Evolutionary conservation across 2,329 filamentous ascomycete species (phyloP).

Genomic region (Nemania bipapillata): DNA sequence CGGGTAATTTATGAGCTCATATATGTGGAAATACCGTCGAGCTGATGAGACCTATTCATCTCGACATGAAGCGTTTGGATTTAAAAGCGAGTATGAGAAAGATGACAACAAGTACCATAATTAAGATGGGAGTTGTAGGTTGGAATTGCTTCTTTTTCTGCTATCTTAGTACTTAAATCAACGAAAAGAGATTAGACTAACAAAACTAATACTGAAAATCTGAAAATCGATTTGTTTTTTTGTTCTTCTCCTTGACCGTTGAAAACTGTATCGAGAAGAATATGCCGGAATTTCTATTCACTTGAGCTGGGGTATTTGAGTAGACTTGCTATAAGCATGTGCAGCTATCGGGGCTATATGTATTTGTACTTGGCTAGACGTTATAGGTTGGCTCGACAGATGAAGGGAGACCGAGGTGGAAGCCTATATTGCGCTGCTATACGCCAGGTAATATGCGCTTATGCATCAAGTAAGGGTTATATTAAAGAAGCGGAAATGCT

Average conservation of each 20-base stretch:
- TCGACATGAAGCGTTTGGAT: constrained; percentile 11
- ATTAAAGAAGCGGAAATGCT: too few relatives aligned
- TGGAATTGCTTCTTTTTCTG: constrained; percentile 4
- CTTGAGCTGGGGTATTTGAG: too few relatives aligned
- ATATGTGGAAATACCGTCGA: neutral
- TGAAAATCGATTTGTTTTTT: neutral
- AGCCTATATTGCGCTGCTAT: too few relatives aligned
- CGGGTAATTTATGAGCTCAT: constrained; percentile 3
- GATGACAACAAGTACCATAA: neutral
- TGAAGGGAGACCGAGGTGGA: too few relatives aligned
- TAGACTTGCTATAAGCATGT: too few relatives aligned
- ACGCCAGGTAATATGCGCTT: too few relatives aligned
- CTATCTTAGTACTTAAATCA: neutral
- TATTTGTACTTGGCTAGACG: too few relatives aligned
- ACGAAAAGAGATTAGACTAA: constrained; percentile 23
- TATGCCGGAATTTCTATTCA: neutral
- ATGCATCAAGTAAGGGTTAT: too few relatives aligned
- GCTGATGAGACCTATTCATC: constrained; percentile 6
- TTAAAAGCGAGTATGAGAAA: constrained; percentile 7
- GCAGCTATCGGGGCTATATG: too few relatives aligned
- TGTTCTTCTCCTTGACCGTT: neutral
- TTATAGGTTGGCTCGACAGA: too few relatives aligned
- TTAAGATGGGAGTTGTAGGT: constrained; percentile 11
- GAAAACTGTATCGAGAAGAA: neutral
- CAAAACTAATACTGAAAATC: constrained; percentile 3